These are phyloP conservation scores for Phytophthora citricola DNA, from an alignment of 352 stramenopile species.

Conservation along the genomic window DNA sequence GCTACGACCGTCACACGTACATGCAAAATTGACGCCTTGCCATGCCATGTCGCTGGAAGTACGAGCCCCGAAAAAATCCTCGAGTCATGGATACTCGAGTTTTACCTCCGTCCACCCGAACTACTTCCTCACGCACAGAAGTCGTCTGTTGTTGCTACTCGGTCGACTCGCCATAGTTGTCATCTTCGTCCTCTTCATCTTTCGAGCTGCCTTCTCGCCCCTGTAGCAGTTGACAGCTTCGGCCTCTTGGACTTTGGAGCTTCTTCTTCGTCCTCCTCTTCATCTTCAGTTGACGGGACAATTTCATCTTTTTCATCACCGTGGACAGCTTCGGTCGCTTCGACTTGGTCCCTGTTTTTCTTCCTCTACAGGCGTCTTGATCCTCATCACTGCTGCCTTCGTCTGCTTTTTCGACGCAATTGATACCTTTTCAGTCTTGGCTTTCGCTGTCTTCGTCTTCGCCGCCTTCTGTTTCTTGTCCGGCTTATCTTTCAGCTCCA, in stretches of 20 bases:
- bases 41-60: not conserved
- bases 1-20: not conserved
- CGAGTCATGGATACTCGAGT: no score
- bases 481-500: not conserved
- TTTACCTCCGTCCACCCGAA: no score
- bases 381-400: not conserved
- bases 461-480: not conserved
- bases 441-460: not conserved
- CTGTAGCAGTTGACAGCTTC: constrained; percentile 11
- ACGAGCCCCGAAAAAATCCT: not conserved
- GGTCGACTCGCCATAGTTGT: constrained; percentile 3
- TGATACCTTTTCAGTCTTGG: not conserved
- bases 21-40: not conserved
- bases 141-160: constrained; percentile 6
- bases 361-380: not conserved
- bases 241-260: constrained; percentile 1
- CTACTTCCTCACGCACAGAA: constrained; percentile 18
- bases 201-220: not conserved
- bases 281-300: not conserved
- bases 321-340: constrained; percentile 6
- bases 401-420: not conserved
- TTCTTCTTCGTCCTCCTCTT: not conserved
- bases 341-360: not conserved
- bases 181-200: constrained; percentile 9
- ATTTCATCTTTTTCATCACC: not conserved